Evolutionary conservation across 2,329 filamentous ascomycete genomes (phyloP).

Genomic region (Aspergillus chevalieri): DNA sequence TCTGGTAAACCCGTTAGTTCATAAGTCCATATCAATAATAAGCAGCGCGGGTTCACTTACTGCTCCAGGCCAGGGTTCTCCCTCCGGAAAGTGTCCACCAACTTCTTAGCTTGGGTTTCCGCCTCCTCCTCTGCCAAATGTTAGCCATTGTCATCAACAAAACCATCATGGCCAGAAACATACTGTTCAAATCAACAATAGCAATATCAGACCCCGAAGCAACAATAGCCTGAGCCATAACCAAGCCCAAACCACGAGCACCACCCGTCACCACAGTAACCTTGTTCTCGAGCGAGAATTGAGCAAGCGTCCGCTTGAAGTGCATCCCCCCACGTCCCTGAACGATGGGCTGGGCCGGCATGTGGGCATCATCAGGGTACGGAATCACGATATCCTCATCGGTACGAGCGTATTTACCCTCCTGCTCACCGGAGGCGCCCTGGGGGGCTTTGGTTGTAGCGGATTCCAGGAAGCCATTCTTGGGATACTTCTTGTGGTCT

Average conservation of each 20-base stretch:
- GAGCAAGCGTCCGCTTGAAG: slow-evolving; percentile 75
- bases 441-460: slow-evolving; percentile 27
- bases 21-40: not conserved
- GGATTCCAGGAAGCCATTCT: slow-evolving; percentile 19
- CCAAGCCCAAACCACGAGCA: slow-evolving; percentile 78
- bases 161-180: slow-evolving; percentile 25
- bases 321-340: slow-evolving; percentile 72
- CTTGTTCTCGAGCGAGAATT: slow-evolving; percentile 79
- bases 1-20: slow-evolving; percentile 32
- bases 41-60: slow-evolving; percentile 36
- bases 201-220: slow-evolving; percentile 83
- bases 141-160: slow-evolving; percentile 1
- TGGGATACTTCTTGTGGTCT: slow-evolving; percentile 17
- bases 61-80: slow-evolving; percentile 71
- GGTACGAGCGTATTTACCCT: slow-evolving; percentile 70
- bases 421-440: slow-evolving; percentile 36
- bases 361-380: slow-evolving; percentile 67
- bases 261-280: slow-evolving; percentile 85
- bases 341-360: slow-evolving; percentile 65
- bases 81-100: slow-evolving; percentile 68
- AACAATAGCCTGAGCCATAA: slow-evolving; percentile 88
- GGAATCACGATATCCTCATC: slow-evolving; percentile 71
- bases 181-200: slow-evolving; percentile 89
- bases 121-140: slow-evolving; percentile 67
- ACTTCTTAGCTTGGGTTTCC: slow-evolving; percentile 64